Percentiles rank a stretch among this genome's conserved stretches.
These are phyloP conservation scores for Alternaria triticimaculans DNA, from an alignment of 2,329 filamentous ascomycete species.

Conservation along the genomic window DNA sequence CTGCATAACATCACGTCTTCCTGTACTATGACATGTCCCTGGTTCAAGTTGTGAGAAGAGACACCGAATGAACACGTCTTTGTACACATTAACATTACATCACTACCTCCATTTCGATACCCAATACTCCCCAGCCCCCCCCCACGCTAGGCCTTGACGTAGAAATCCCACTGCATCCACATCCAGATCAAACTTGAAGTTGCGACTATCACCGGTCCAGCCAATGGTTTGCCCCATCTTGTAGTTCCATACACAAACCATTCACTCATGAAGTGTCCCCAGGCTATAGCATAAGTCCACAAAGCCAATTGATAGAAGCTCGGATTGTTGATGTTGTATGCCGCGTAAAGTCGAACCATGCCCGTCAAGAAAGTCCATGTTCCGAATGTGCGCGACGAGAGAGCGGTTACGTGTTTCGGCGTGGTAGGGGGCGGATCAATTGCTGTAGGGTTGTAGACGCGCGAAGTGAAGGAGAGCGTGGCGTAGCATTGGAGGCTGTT, in stretches of 20 bases:
- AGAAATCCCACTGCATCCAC: constrained; percentile 70
- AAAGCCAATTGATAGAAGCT: constrained; percentile 80
- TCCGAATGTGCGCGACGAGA: constrained; percentile 81
- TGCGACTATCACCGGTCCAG: constrained; percentile 65
- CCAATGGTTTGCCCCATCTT: constrained; percentile 65
- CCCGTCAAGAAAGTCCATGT: constrained; percentile 85
- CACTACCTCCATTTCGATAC: background rate
- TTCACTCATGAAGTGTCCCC: constrained; percentile 68
- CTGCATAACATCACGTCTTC: background rate
- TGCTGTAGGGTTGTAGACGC: constrained; percentile 76
- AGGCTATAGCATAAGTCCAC: constrained; percentile 81
- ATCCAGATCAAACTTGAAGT: constrained; percentile 67
- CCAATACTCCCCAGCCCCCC: background rate
- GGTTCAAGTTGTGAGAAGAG: background rate
- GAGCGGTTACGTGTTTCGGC: constrained; percentile 68
- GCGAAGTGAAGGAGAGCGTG: constrained; percentile 81
- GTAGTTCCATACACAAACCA: constrained; percentile 80
- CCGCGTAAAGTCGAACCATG: constrained; percentile 80
- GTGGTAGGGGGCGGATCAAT: constrained; percentile 46
- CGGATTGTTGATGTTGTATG: constrained; percentile 77
- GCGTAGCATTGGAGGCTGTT: constrained; percentile 86
- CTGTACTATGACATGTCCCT: background rate
- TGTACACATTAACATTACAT: background rate
- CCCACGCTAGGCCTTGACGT: constrained; percentile 56
- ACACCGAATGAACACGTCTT: background rate